phyloP scores from a whole-genome alignment of 208 protist genomes.

The Acanthamoeba royreba region DNA sequence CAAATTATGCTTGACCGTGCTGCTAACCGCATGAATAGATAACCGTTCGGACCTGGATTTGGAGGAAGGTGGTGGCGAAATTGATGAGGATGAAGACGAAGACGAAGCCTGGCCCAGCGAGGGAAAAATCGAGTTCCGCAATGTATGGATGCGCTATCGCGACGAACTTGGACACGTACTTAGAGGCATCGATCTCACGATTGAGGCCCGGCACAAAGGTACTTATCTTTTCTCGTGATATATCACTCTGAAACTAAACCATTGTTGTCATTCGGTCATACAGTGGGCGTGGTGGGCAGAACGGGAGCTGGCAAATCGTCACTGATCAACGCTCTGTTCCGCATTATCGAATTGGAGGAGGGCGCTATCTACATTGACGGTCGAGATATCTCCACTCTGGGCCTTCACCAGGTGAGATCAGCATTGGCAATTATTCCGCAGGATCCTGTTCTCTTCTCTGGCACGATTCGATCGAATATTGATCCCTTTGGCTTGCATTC shows the following conservation, averaged over 20 bases:
- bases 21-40: background rate
- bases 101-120: background rate
- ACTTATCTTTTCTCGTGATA: background rate
- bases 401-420: conserved; percentile 50
- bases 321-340: conserved; percentile 25
- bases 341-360: conserved; percentile 76
- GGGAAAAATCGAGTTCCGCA: background rate
- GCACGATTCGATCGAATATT: conserved; percentile 1
- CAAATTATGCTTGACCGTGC: background rate
- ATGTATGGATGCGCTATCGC: background rate
- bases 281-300: conserved; percentile 37
- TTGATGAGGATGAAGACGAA: background rate
- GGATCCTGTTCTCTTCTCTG: conserved; percentile 71
- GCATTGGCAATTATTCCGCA: conserved; percentile 64
- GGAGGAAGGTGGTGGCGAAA: background rate
- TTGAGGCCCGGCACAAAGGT: background rate
- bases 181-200: background rate
- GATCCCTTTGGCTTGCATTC: too few species aligned
- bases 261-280: too few species aligned
- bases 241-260: background rate
- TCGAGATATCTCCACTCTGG: conserved; percentile 68
- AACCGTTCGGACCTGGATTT: background rate
- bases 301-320: conserved; percentile 41
- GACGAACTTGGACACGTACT: background rate
- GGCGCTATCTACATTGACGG: conserved; percentile 69